Evolutionary conservation across 2,329 filamentous ascomycete genomes (phyloP).

Genomic region (Mollisia scopiformis): DNA sequence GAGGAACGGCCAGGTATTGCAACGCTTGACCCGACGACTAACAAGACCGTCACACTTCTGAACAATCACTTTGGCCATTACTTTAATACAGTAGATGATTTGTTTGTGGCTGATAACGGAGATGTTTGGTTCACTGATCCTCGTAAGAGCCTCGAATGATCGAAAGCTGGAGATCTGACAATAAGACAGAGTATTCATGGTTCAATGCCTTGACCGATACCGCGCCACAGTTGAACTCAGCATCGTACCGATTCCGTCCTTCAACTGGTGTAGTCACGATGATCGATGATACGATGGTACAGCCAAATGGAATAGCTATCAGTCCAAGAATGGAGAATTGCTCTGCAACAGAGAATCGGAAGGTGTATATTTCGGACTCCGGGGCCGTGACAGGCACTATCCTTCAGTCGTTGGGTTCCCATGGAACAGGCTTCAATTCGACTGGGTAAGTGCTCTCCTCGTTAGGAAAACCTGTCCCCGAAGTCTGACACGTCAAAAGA

Average conservation of each 20-base stretch:
- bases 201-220: constrained; percentile 41
- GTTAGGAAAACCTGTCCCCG: not conserved
- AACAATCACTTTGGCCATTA: constrained; percentile 40
- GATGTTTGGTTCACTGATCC: constrained; percentile 36
- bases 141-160: not conserved
- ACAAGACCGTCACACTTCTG: constrained; percentile 32
- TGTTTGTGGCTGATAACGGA: constrained; percentile 38
- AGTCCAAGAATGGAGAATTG: constrained; percentile 32
- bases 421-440: constrained; percentile 38
- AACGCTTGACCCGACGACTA: constrained; percentile 30
- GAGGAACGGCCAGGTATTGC: constrained; percentile 42
- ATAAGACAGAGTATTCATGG: constrained; percentile 36
- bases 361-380: constrained; percentile 45
- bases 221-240: constrained; percentile 38
- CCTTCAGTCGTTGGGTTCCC: constrained; percentile 30
- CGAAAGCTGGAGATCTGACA: not conserved
- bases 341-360: not conserved
- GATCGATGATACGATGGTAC: constrained; percentile 42
- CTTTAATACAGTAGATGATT: constrained; percentile 44
- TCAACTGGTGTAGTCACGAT: constrained; percentile 37
- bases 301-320: constrained; percentile 47
- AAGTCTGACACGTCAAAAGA: not conserved
- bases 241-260: constrained; percentile 44
- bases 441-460: constrained; percentile 23
- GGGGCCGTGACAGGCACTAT: constrained; percentile 33